phyloP scores from a whole-genome alignment of 75 land plant species.

The Selaginella tamariscina region DNA sequence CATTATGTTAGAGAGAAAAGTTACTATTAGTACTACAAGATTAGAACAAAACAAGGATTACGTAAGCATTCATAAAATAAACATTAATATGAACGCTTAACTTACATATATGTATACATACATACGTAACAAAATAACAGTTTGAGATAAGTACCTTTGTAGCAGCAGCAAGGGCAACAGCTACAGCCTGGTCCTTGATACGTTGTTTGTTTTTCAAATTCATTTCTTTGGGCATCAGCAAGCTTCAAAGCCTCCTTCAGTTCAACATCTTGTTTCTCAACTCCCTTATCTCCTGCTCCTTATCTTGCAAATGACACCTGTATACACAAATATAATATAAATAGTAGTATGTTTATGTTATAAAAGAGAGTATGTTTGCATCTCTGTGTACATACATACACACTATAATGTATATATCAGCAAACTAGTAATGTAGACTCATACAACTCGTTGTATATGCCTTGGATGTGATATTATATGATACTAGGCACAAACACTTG shows the following conservation, averaged over 20 bases:
- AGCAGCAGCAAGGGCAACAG: conserved; percentile 40
- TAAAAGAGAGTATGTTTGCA: no score
- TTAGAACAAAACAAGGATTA: no score
- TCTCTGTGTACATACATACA: no score
- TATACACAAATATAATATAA: neutral
- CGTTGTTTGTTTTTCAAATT: conserved; percentile 56
- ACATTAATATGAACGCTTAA: neutral
- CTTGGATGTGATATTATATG: no score
- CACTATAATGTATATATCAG: no score
- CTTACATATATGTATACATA: no score
- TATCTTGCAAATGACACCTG: conserved; percentile 75
- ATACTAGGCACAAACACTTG: no score
- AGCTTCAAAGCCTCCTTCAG: conserved; percentile 57
- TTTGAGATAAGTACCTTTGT: conserved; percentile 38
- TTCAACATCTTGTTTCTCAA: conserved; percentile 78
- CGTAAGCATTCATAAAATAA: no score
- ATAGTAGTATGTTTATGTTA: neutral
- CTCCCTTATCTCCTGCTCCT: conserved; percentile 61
- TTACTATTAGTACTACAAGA: conserved; percentile 7
- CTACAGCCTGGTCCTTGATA: conserved; percentile 50
- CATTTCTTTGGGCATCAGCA: conserved; percentile 61
- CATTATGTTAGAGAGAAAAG: neutral
- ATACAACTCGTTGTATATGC: no score
- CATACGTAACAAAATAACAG: no score
- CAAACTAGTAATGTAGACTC: no score